phyloP scores from a whole-genome alignment of 2,329 filamentous ascomycete species.

The Pseudogymnoascus sp. region DNA sequence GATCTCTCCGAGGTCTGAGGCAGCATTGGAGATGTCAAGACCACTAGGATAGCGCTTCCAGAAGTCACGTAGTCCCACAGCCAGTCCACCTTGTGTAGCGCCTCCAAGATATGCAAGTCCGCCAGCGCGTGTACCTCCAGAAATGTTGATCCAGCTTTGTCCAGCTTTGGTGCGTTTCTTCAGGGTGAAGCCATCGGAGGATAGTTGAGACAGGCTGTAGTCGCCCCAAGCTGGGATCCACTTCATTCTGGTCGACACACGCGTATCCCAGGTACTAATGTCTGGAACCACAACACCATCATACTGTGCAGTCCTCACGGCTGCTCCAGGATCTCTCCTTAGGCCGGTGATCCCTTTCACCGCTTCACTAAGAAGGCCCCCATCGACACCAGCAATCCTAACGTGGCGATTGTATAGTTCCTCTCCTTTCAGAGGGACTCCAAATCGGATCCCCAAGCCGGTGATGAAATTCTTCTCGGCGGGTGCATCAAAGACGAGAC shows the following conservation, averaged over 20 bases:
- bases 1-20: constrained; percentile 43
- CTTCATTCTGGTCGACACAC: constrained; percentile 41
- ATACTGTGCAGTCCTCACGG: constrained; percentile 45
- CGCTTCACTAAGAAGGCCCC: constrained; percentile 51
- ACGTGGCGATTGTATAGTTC: constrained; percentile 54
- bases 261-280: constrained; percentile 41
- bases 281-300: constrained; percentile 41
- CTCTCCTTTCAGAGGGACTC: constrained; percentile 47
- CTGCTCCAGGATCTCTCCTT: constrained; percentile 46
- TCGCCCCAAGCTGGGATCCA: constrained; percentile 56
- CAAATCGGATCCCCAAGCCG: constrained; percentile 49
- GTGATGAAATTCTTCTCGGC: constrained; percentile 44
- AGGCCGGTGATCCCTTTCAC: constrained; percentile 56
- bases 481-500: constrained; percentile 49
- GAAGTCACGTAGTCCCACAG: constrained; percentile 53
- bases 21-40: constrained; percentile 49
- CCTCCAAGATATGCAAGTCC: constrained; percentile 55
- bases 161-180: constrained; percentile 54
- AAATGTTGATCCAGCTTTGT: constrained; percentile 52
- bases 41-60: constrained; percentile 58
- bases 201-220: constrained; percentile 51
- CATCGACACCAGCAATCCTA: constrained; percentile 48
- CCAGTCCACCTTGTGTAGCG: constrained; percentile 51
- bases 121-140: constrained; percentile 48
- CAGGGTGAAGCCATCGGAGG: constrained; percentile 53